Evolutionary conservation across 805 yeast genomes (phyloP), one percentile per base, ranked within the genome.

Genomic region (Teunomyces barrocoloradensis): DNA sequence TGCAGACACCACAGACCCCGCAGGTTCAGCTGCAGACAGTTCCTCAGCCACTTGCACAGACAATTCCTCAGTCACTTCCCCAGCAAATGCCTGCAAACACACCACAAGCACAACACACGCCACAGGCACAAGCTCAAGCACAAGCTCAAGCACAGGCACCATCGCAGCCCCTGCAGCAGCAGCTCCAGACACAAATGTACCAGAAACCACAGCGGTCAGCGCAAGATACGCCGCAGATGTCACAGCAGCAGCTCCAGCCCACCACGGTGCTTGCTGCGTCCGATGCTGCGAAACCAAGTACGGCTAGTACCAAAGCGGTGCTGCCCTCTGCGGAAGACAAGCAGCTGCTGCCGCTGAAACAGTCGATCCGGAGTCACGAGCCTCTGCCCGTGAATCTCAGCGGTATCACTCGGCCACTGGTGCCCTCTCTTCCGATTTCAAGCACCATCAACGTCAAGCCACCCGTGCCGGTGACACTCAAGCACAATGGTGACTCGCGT

Each of bases 391-490:
- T 69, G 35, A 70, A 68, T 46, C 61, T 71, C 29, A 56, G 69
- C 21, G 76, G 69, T 44, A 69, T 68, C 30, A 75, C 78, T 21
- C 77, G 80, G 48, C 78, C 84, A 17, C 68, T 77, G 40, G 80
- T 78, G 25, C 88, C 89, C 1, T 76, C 84, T n/a, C 73, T 85
- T 30, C 86, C 88, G 1, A 84, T 92, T 34, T 84, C 96, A 1
- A 78, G 78, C 39, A 81, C 79, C 15, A 73, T 94, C 44, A 77
- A 83, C 44, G 81, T 89, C 5, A 77, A 80, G 49, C 79, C 83
- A 4, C 84, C 89, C 6, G 74, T 75, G 9, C 83, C 96, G 0
- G 84, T 83, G 4, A 68, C 82, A 1, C 74, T 84, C 53, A 81
- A 82, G 51, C 82, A 84, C 27, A 80, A 80, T 52, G 62, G 63